Conservation (phyloP, 78 protist species). For the Mantamonas sphyraenae region DNA sequence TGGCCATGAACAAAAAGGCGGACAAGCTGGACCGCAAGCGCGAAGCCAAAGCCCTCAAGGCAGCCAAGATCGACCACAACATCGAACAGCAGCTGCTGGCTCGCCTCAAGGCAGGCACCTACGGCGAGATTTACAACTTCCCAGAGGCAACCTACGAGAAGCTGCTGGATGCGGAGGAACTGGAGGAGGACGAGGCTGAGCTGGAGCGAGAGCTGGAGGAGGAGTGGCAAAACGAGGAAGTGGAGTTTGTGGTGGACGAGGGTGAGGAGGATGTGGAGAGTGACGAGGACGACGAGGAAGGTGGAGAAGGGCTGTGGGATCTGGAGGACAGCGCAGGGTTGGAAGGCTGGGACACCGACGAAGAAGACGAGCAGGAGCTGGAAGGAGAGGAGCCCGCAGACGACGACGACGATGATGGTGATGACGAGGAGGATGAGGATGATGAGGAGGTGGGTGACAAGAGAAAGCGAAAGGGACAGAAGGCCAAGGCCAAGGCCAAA, state of each 20-base stretch:
- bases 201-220: constrained; percentile 16
- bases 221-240: constrained; percentile 22
- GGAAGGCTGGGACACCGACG: background rate
- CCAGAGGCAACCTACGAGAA: constrained; percentile 23
- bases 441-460: background rate
- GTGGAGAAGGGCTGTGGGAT: too few species aligned
- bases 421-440: background rate
- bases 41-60: constrained; percentile 77
- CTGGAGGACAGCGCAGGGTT: too few species aligned
- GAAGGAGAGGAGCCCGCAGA: background rate
- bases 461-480: background rate
- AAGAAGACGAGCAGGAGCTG: background rate
- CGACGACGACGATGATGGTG: background rate
- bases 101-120: constrained; percentile 65
- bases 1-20: constrained; percentile 67
- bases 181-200: background rate
- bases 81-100: constrained; percentile 79
- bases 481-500: too few species aligned
- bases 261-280: background rate
- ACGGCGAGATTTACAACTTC: constrained; percentile 79
- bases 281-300: constrained; percentile 7
- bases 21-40: constrained; percentile 67
- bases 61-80: constrained; percentile 69
- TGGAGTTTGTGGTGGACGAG: constrained; percentile 10
- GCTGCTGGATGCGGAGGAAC: constrained; percentile 37